Evolutionary conservation across 768 basidiomycete species (phyloP), one percentile per base, ranked within the genome.

Genomic region (Rickenella mellea): DNA sequence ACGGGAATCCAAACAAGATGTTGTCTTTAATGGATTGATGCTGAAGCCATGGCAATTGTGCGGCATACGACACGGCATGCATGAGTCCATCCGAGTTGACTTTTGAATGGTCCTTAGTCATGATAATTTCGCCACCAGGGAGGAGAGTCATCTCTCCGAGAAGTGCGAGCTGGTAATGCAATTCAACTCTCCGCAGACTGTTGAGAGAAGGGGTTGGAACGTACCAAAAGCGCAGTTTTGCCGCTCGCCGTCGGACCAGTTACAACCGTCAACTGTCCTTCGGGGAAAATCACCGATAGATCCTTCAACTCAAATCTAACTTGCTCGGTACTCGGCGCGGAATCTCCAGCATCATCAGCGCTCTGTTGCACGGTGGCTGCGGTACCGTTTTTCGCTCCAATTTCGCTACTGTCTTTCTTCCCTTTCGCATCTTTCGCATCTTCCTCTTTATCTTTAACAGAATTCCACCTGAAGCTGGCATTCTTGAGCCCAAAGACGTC

Each of bases 21-120:
- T 92, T 90, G 29, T 82, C 80, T 49, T 71, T 76, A 57, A 90
- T 85, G 0, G 83, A 80, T 35, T 79, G 76, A 51, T 83, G 78
- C 14, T 74, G 67, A 41, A 83, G 57, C 79, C 79, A 84, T 0
- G 80, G 78, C 1, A 76, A 71, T 51, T 90, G 86, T 0, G 82
- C 73, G 12, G 80, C 79, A 50, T 85, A 88, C 0, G 83, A 79
- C 9, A 87, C 71, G 2, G 74, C 55, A 40, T 67, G 61, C 8
- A 56, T 42, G 22, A 65, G 45, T 1, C 64, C 62, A 19, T 58
- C 47, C 15, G 53, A 49, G 41, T 66, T 60, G 6, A 63, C 51
- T 25, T 53, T 52, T 3, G 44, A 43, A 4, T 52, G 41, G 27
- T 60, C 44, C 41, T 66, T 67, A 1, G 62, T 61, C 14, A 65